Percentiles rank a stretch among this genome's conserved stretches.
phyloP scores from a whole-genome alignment of 225 moss, liverwort and hornwort genomes.

The Lunularia cruciata region DNA sequence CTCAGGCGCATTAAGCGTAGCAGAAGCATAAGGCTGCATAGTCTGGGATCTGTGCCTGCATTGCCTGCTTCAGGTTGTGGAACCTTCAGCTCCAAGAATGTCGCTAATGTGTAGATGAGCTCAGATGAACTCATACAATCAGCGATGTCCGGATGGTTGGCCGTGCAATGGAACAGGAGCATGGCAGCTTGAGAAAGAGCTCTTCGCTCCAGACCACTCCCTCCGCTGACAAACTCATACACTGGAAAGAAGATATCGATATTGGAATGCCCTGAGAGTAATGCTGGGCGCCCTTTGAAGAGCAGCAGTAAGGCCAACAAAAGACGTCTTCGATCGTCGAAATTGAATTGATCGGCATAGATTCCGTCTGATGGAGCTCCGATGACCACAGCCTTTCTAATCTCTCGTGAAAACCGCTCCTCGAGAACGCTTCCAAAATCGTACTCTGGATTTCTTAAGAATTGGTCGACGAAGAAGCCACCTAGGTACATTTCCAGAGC shows the following conservation, averaged over 20 bases:
- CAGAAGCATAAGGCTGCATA: constrained; percentile 91
- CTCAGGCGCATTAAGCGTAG: constrained; percentile 93
- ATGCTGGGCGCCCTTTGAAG: constrained; percentile 86
- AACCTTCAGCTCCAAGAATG: constrained; percentile 73
- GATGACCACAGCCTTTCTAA: constrained; percentile 92
- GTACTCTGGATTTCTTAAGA: constrained; percentile 81
- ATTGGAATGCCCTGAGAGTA: constrained; percentile 86
- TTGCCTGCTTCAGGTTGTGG: constrained; percentile 74
- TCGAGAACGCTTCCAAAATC: constrained; percentile 86
- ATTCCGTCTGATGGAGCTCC: constrained; percentile 66
- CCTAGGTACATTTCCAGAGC: constrained; percentile 97
- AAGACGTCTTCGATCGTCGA: constrained; percentile 89
- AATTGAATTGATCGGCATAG: constrained; percentile 78
- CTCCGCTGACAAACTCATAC: constrained; percentile 76
- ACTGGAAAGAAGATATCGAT: constrained; percentile 96
- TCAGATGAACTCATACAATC: constrained; percentile 97
- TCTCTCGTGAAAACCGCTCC: constrained; percentile 83
- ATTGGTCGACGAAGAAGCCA: constrained; percentile 93
- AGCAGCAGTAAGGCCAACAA: constrained; percentile 79
- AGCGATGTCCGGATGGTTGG: constrained; percentile 89
- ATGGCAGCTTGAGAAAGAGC: constrained; percentile 96
- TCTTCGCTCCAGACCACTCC: constrained; percentile 62
- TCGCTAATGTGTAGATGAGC: constrained; percentile 74
- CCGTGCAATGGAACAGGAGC: constrained; percentile 84
- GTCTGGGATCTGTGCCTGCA: constrained; percentile 88